Base-by-base conservation (phyloP, 2,329 filamentous ascomycete genomes). In the Cordyceps farinosa region DNA sequence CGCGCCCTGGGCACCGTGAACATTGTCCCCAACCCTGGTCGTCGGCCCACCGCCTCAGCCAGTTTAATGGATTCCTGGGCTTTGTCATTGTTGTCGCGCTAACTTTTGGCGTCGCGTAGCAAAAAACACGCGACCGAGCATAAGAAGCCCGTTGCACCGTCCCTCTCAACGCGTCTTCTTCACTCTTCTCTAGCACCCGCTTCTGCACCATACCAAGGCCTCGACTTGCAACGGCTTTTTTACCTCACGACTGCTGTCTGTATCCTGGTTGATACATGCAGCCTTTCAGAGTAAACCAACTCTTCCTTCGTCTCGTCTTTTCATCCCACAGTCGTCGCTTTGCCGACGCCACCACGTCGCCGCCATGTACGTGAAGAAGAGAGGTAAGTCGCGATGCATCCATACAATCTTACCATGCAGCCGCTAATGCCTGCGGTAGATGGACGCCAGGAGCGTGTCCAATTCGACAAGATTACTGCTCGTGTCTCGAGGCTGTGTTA, bases 391-490 rank as follows among this genome's bases (percentile, higher is more conserved):
- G 61, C 63, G 40, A 55, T 48, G 62, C 3, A n/a, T 30, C 32
- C 15, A 13, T 45, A 10, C 13, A 22, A 2, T 36, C 22, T 54
- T 29, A 5, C 45, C n/a, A 47, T 27, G 5, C 50, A 38, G 34
- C 51, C 54, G 55, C 74, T 80, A 63, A 77, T 70, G n/a, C 9
- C 30, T 29, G 10, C 22, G 17, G 11, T 62, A 98, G 95, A 99
- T 86, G 94, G 94, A 81, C 95, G 95, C 84, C 97, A 98, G 84
- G 95, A 99, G 86, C 95, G 95, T 79, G 95, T 99, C 69, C 95
- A 99, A 79, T 99, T 99, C 83, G 95, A 99, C 85, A 99, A 99
- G 84, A 99, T 99, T 86, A 98, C 95, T 74, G 95, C 95, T 72
- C 92, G 95, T 79, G 95, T 99, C 70, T 98, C 95, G 53, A 88